phyloP scores from a whole-genome alignment of 208 protist genomes.

The Crithidia expoeki region DNA sequence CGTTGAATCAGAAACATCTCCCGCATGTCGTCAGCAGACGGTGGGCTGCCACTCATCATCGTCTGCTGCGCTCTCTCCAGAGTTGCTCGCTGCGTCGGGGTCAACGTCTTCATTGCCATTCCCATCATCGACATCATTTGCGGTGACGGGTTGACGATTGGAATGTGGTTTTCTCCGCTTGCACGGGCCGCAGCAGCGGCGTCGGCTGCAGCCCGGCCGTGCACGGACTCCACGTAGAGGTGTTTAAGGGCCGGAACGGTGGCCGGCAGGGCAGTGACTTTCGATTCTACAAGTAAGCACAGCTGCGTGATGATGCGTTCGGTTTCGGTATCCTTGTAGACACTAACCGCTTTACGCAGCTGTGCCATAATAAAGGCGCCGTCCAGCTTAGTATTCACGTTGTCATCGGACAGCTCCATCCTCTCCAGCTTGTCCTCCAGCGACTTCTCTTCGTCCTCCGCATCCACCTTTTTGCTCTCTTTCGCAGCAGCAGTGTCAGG shows the following conservation, averaged over 20 bases:
- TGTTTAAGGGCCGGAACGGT: constrained; percentile 48
- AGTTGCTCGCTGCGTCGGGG: constrained; percentile 48
- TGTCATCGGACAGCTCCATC: not conserved
- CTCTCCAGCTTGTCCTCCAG: not conserved
- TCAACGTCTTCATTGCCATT: constrained; percentile 77
- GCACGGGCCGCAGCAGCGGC: constrained; percentile 28
- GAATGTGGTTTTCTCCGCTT: constrained; percentile 16
- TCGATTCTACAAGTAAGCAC: constrained; percentile 59
- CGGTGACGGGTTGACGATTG: constrained; percentile 25
- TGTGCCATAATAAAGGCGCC: constrained; percentile 49
- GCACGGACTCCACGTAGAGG: constrained; percentile 22
- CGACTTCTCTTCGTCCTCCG: not conserved
- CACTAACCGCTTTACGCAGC: constrained; percentile 50
- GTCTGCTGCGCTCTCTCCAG: constrained; percentile 64
- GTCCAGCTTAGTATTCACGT: constrained; percentile 8
- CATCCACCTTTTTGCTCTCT: not conserved
- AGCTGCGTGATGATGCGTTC: constrained; percentile 64
- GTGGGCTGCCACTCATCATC: constrained; percentile 57
- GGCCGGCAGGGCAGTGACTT: constrained; percentile 47
- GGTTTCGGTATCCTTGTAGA: constrained; percentile 66
- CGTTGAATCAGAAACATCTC: constrained; percentile 80
- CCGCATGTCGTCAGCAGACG: constrained; percentile 59
- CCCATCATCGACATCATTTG: constrained; percentile 59
- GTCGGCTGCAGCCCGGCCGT: constrained; percentile 22
- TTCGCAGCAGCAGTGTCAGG: not conserved